Evolutionary conservation across 768 basidiomycete species (phyloP).

Genomic region (Cyathus striatus): DNA sequence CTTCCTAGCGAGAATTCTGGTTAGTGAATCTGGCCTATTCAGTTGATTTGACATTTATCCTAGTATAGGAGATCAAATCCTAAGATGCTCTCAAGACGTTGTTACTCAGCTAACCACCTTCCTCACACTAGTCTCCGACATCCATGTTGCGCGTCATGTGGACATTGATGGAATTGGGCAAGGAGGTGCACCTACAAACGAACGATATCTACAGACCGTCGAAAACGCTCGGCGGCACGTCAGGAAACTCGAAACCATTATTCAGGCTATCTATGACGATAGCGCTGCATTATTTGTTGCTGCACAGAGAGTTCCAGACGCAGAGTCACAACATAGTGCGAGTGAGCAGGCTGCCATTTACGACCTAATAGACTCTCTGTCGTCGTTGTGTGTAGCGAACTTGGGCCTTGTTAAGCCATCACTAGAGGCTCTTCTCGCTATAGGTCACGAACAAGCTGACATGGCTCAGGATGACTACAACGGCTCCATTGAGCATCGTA

Average conservation of each 20-base stretch:
- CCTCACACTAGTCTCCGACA: slow-evolving; percentile 54
- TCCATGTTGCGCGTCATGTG: slow-evolving; percentile 76
- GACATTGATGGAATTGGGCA: slow-evolving; percentile 74
- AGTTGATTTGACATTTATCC: slow-evolving; percentile 2
- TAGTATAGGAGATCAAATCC: slow-evolving; percentile 38
- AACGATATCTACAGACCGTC: slow-evolving; percentile 59
- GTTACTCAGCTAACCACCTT: slow-evolving; percentile 55
- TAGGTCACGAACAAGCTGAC: slow-evolving; percentile 71
- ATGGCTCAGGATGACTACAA: slow-evolving; percentile 66
- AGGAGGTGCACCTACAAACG: slow-evolving; percentile 39
- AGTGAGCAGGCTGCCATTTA: slow-evolving; percentile 27
- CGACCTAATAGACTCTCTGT: slow-evolving; percentile 46
- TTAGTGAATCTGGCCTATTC: slow-evolving; percentile 14
- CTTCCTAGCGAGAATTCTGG: slow-evolving; percentile 30
- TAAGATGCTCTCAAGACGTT: slow-evolving; percentile 39
- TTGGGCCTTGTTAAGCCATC: slow-evolving; percentile 50
- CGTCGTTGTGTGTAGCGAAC: slow-evolving; percentile 51
- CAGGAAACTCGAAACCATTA: slow-evolving; percentile 61
- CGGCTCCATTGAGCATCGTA: slow-evolving; percentile 73
- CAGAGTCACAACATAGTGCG: slow-evolving; percentile 22
- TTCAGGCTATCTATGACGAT: slow-evolving; percentile 76
- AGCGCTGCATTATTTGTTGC: slow-evolving; percentile 53
- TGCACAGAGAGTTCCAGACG: slow-evolving; percentile 46
- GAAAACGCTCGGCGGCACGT: slow-evolving; percentile 64
- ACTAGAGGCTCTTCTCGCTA: slow-evolving; percentile 53